Percentiles rank a stretch among this genome's conserved stretches.
These are phyloP conservation scores for Myriangium duriaei DNA, from an alignment of 2,329 filamentous ascomycete species.

Conservation along the genomic window DNA sequence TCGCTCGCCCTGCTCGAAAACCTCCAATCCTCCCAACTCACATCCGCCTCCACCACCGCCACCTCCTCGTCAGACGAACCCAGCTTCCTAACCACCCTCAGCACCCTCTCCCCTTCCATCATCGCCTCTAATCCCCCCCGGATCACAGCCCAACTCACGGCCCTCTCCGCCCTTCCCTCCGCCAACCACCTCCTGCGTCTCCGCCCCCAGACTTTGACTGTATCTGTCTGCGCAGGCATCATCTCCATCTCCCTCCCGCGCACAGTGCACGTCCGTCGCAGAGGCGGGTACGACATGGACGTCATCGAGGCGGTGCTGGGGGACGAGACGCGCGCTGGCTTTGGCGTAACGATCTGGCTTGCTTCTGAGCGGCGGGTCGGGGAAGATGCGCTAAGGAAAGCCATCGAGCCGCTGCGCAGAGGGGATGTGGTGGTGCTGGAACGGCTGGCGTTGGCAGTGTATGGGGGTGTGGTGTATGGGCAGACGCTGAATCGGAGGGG, in stretches of 20 bases:
- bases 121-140: constrained; percentile 2
- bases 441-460: constrained; percentile 67
- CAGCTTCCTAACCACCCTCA: constrained; percentile 27
- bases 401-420: constrained; percentile 40
- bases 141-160: constrained; percentile 39
- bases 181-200: constrained; percentile 54
- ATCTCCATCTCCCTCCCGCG: constrained; percentile 58
- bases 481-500: constrained; percentile 63
- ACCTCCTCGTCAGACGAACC: constrained; percentile 16
- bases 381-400: constrained; percentile 27
- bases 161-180: constrained; percentile 58
- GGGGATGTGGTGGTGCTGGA: constrained; percentile 70
- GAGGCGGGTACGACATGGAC: constrained; percentile 38
- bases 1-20: constrained; percentile 61
- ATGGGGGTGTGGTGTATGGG: constrained; percentile 67
- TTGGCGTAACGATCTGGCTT: constrained; percentile 78
- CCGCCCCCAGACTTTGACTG: constrained; percentile 66
- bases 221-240: constrained; percentile 70
- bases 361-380: constrained; percentile 17
- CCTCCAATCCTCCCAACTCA: constrained; percentile 49
- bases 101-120: constrained; percentile 23
- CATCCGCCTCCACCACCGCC: constrained; percentile 13
- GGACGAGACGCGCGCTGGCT: constrained; percentile 72
- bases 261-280: constrained; percentile 53
- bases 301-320: constrained; percentile 69